phyloP scores from a whole-genome alignment of 345 rosid genomes.

The Bruguiera sexangula region DNA sequence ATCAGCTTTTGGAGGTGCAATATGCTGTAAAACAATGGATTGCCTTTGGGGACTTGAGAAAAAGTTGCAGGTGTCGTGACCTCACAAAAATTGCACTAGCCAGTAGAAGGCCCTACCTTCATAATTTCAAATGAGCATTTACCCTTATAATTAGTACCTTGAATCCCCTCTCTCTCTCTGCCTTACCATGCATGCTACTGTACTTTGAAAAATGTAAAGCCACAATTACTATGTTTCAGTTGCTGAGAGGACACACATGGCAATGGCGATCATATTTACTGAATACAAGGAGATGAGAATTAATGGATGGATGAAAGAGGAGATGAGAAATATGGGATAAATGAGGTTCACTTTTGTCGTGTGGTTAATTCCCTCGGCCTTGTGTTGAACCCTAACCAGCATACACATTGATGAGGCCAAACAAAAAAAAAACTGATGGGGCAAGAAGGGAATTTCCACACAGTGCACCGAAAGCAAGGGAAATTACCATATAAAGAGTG shows the following conservation, averaged over 20 bases:
- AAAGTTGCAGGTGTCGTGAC: constrained; percentile 23
- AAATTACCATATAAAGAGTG: neutral
- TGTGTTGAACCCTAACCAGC: no score
- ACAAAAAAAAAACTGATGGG: neutral
- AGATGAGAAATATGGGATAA: no score
- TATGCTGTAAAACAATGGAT: constrained; percentile 13
- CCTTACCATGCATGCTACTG: neutral
- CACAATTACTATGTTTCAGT: no score
- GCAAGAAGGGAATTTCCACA: neutral
- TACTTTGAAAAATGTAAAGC: no score
- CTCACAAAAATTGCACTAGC: constrained; percentile 6
- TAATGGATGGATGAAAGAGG: no score
- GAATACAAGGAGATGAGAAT: no score
- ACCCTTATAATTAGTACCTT: neutral
- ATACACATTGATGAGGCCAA: no score
- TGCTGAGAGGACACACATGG: no score
- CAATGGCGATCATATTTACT: no score
- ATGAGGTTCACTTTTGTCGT: no score
- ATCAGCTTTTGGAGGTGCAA: constrained; percentile 28
- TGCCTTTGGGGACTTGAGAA: constrained; percentile 22
- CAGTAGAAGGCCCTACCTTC: constrained; percentile 28
- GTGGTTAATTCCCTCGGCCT: no score
- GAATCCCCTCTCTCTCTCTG: constrained; percentile 6
- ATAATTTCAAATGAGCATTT: constrained; percentile 15
- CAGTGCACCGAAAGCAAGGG: no score